These are phyloP conservation scores for Ceratobasidium sp. DNA, from an alignment of 1,284 basidiomycete genomes.

Conservation along the genomic window DNA sequence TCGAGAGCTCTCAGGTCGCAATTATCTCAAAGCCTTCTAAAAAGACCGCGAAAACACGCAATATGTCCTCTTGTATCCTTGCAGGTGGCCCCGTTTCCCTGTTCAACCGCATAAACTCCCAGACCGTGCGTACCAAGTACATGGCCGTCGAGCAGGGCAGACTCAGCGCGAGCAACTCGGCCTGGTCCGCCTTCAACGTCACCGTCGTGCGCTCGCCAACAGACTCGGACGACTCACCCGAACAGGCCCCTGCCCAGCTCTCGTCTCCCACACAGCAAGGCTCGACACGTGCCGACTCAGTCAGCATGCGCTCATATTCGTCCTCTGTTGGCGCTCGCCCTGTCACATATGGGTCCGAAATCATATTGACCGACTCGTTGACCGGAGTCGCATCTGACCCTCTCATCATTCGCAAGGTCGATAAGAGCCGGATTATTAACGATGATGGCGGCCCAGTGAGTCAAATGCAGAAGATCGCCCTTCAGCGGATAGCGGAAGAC, in stretches of 20 bases:
- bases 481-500: constrained; percentile 78
- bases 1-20: constrained; percentile 90
- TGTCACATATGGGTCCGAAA: constrained; percentile 92
- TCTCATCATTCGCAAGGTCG: constrained; percentile 91
- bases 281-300: constrained; percentile 28
- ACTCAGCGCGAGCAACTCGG: constrained; percentile 86
- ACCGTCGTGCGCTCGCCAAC: constrained; percentile 66
- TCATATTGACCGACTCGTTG: constrained; percentile 85
- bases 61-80: constrained; percentile 91
- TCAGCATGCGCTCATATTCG: constrained; percentile 36
- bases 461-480: constrained; percentile 95
- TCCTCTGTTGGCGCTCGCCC: constrained; percentile 57
- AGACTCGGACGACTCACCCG: constrained; percentile 46
- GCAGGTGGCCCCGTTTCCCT: constrained; percentile 92
- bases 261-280: constrained; percentile 23
- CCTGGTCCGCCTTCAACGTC: constrained; percentile 95
- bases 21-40: constrained; percentile 98
- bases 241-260: constrained; percentile 39
- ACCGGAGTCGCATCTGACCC: constrained; percentile 89
- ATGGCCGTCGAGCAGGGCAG: constrained; percentile 90
- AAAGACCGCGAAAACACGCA: constrained; percentile 96
- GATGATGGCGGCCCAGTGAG: constrained; percentile 90
- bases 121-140: constrained; percentile 97
- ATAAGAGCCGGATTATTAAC: constrained; percentile 84
- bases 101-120: constrained; percentile 96